Evolutionary conservation across 1,284 basidiomycete species (phyloP), one percentile per base, ranked within the genome.

Genomic region (Irpex lacteus): DNA sequence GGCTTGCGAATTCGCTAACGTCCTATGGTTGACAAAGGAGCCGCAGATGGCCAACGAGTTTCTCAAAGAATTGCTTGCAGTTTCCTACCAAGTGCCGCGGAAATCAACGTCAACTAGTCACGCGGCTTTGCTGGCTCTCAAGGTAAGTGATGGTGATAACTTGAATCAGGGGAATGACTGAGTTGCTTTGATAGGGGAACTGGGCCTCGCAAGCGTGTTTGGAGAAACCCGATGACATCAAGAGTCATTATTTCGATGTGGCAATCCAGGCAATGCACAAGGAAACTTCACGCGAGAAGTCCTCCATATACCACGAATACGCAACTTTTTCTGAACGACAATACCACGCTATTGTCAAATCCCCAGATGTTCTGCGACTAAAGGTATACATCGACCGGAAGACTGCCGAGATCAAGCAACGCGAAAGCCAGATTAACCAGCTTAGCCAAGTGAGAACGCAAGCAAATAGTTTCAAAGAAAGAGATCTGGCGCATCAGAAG

Each of bases 261-360:
- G 92, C 95, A 0, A 80, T 82, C 8, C 66, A 71, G 1, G 71
- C 15, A 11, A 34, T 50, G 68, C 65, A 40, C 8, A 58, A 2
- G 53, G 61, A 7, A 37, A 62, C 7, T 13, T 60, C 18, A 57
- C 61, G 4, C 36, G 49, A 4, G 53, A 13, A 61, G 4, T 63
- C 65, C 6, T 79, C 82, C n/a, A 82, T 98, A 36, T 94, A 85
- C 70, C 89, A 92, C 69, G 85, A 92, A 68, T 98, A 88, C 73
- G 97, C 96, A 0, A 81, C 85, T 21, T 98, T 98, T 72, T 91
- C 96, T 0, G 95, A 98, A 71, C 81, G 85, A 5, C 95, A 98
- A 70, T 95, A 95, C 70, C 85, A 89, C 63, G 78, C 85, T 1
- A 82, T 92, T 50, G 75, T 82, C 21, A 85, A 84, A 63, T 92